Evolutionary conservation across 331 rosid species (phyloP).

Genomic region (Prunus yedoensis): DNA sequence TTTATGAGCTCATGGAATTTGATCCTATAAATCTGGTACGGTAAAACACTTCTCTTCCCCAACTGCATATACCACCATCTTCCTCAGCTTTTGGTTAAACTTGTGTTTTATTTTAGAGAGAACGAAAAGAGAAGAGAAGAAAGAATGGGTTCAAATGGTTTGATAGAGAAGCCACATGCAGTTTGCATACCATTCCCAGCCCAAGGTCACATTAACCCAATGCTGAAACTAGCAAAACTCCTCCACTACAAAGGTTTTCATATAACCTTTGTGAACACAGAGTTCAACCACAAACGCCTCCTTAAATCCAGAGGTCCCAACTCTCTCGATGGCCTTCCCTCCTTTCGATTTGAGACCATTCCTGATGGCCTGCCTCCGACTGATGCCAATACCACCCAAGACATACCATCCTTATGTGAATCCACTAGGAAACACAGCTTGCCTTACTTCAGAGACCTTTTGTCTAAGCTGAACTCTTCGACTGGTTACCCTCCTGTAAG

Average conservation of each 20-base stretch:
- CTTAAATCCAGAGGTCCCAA: conserved; percentile 58
- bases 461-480: background rate
- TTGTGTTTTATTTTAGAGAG: background rate
- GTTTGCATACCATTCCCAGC: conserved; percentile 72
- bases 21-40: too few species aligned
- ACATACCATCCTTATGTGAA: conserved; percentile 18
- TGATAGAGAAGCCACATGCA: conserved; percentile 51
- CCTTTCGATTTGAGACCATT: conserved; percentile 56
- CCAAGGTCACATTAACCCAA: conserved; percentile 77
- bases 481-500: conserved; percentile 5
- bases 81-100: too few species aligned
- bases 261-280: conserved; percentile 65
- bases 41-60: too few species aligned
- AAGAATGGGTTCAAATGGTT: conserved; percentile 19
- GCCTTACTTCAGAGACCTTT: conserved; percentile 6
- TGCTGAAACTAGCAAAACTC: conserved; percentile 66
- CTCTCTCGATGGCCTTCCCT: conserved; percentile 48
- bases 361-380: conserved; percentile 65
- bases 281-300: conserved; percentile 68
- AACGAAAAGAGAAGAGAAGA: background rate
- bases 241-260: conserved; percentile 61
- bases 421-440: conserved; percentile 11
- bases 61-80: too few species aligned
- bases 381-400: conserved; percentile 20
- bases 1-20: too few species aligned